A percentile compares a stretch with the other conserved stretches of the same genome.
phyloP scores from a whole-genome alignment of 2,329 filamentous ascomycete species.

The Fusarium brevicatenulatum region DNA sequence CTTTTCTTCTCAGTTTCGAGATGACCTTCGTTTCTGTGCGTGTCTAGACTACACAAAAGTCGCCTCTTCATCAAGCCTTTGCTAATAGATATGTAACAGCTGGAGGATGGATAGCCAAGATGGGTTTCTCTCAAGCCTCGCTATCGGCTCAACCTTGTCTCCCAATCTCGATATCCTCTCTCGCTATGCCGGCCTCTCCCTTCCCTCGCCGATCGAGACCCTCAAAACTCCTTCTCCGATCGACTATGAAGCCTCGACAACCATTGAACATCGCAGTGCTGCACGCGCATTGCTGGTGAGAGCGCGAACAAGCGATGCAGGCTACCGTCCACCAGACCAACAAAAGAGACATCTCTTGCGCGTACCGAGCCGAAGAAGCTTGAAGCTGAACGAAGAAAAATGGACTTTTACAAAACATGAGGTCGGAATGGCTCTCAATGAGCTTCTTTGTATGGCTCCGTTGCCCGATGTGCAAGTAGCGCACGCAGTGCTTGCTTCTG shows the following conservation, averaged over 20 bases:
- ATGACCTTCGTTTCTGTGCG: background rate
- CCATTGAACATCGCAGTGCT: background rate
- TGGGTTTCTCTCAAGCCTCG: background rate
- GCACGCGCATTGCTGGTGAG: conserved; percentile 7
- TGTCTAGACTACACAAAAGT: background rate
- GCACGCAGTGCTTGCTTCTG: conserved; percentile 2
- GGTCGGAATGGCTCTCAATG: conserved; percentile 9
- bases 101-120: background rate
- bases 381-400: background rate
- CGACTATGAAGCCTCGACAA: background rate
- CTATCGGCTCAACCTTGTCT: background rate
- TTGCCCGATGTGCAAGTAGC: conserved; percentile 13
- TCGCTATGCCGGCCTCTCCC: background rate
- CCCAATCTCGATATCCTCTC: background rate
- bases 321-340: background rate
- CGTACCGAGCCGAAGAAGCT: background rate
- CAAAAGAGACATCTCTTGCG: conserved; percentile 12
- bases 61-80: too few species aligned
- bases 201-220: background rate
- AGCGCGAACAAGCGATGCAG: background rate
- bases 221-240: background rate
- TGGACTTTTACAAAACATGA: conserved; percentile 28
- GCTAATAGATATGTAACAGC: background rate
- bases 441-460: background rate
- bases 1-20: background rate